Percentiles rank a stretch among this genome's conserved stretches.
phyloP scores from a whole-genome alignment of 345 rosid species.

The Anastatica hierochuntica region DNA sequence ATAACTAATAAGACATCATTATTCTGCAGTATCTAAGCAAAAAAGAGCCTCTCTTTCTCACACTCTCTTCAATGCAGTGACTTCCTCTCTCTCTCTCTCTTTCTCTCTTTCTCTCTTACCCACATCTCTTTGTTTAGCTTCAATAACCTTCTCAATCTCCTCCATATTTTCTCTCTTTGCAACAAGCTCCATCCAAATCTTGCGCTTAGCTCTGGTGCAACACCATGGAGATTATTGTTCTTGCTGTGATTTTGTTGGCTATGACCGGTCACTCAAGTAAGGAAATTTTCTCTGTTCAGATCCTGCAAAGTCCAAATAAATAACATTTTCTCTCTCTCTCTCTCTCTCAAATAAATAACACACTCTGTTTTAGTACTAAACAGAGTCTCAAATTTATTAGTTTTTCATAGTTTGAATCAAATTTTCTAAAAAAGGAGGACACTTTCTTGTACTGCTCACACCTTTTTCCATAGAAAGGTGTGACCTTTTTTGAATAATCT shows the following conservation, averaged over 20 bases:
- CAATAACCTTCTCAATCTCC: neutral
- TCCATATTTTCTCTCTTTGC: no score
- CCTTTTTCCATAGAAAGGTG: constrained; percentile 6
- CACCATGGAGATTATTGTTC: constrained; percentile 18
- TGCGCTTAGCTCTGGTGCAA: constrained; percentile 3
- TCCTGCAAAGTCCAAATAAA: no score
- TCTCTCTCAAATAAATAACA: neutral
- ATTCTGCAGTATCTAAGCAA: constrained; percentile 1
- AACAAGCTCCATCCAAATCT: constrained; percentile 2
- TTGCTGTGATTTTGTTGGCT: constrained; percentile 41
- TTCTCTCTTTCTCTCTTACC: neutral
- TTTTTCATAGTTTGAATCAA: neutral
- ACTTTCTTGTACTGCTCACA: constrained; percentile 8
- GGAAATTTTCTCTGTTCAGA: constrained; percentile 12
- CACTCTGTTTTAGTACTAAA: constrained; percentile 6
- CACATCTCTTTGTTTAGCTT: constrained; percentile 11
- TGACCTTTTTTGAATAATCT: neutral
- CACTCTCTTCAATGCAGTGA: constrained; percentile 21
- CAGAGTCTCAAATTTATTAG: no score
- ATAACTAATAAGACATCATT: no score
- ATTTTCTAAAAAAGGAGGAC: neutral
- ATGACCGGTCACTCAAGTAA: constrained; percentile 47
- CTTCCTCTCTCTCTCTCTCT: constrained; percentile 21
- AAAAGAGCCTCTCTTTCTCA: constrained; percentile 9
- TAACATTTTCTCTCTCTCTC: neutral